Evolutionary conservation across 305 asterid genomes (phyloP).

Genomic region (Ilex paraguariensis): DNA sequence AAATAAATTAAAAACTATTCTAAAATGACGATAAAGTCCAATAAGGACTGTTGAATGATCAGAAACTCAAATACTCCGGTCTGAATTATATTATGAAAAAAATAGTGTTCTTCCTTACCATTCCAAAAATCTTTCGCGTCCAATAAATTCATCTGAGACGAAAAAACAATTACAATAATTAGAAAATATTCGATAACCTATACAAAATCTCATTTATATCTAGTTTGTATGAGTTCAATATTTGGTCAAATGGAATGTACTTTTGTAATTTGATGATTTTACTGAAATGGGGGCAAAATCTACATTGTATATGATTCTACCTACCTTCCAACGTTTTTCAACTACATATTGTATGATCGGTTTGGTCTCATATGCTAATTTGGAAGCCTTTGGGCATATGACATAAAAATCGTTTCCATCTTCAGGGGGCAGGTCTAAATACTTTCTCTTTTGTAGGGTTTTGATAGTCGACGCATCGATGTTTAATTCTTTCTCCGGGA

Average conservation of each 20-base stretch:
- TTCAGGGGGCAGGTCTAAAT: slow-evolving; percentile 16
- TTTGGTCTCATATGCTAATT: slow-evolving; percentile 43
- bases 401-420: slow-evolving; percentile 29
- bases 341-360: slow-evolving; percentile 20
- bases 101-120: slow-evolving; percentile 20
- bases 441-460: slow-evolving; percentile 22
- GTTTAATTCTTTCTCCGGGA: slow-evolving; percentile 28
- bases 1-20: too few relatives aligned
- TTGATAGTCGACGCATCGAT: slow-evolving; percentile 22
- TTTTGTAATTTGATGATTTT: too few relatives aligned
- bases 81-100: too few relatives aligned
- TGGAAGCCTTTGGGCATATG: slow-evolving; percentile 38
- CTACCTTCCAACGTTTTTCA: slow-evolving; percentile 35
- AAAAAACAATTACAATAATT: too few relatives aligned
- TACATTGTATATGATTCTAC: too few relatives aligned
- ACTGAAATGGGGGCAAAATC: too few relatives aligned
- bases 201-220: too few relatives aligned
- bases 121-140: slow-evolving; percentile 36
- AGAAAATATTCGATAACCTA: too few relatives aligned
- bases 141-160: slow-evolving; percentile 32
- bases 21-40: too few relatives aligned
- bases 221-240: too few relatives aligned
- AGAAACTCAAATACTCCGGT: too few relatives aligned
- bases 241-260: background rate
- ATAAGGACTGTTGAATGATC: too few relatives aligned